Evolutionary conservation across 148 eudicot genomes (phyloP).

Genomic region (Spergularia bocconei): DNA sequence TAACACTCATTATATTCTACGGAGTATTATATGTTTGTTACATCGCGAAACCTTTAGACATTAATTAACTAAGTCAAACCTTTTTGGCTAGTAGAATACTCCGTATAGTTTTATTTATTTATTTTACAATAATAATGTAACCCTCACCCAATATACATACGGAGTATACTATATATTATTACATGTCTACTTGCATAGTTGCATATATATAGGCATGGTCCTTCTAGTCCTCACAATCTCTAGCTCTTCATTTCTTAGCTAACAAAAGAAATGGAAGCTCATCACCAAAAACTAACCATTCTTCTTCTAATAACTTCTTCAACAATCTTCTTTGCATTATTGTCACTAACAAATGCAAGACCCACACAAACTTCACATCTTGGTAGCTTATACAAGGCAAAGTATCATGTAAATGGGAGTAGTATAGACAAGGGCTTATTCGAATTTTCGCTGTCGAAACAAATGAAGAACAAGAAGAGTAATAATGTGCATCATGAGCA

Average conservation of each 20-base stretch:
- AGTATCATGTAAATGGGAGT: constrained; percentile 9
- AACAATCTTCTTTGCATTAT: not conserved
- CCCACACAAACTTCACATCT: constrained; percentile 19
- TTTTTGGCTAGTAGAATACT: no score
- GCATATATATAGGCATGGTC: not conserved
- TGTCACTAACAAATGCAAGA: constrained; percentile 13
- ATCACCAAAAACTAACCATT: not conserved
- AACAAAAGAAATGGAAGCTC: constrained; percentile 10
- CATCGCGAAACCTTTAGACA: no score
- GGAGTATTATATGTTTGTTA: no score
- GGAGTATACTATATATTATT: no score
- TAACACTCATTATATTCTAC: no score
- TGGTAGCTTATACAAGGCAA: constrained; percentile 18
- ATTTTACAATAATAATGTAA: no score
- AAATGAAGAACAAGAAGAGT: not conserved
- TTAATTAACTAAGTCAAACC: no score
- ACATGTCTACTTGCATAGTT: no score
- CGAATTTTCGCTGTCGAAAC: not conserved
- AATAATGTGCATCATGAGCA: not conserved
- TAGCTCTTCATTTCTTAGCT: not conserved
- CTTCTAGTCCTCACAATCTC: not conserved
- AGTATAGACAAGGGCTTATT: constrained; percentile 17
- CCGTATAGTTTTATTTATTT: no score
- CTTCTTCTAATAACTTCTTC: not conserved
- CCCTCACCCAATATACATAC: no score